These are phyloP conservation scores for Orbilia brochopaga DNA, from an alignment of 2,329 filamentous ascomycete species.

Conservation along the genomic window DNA sequence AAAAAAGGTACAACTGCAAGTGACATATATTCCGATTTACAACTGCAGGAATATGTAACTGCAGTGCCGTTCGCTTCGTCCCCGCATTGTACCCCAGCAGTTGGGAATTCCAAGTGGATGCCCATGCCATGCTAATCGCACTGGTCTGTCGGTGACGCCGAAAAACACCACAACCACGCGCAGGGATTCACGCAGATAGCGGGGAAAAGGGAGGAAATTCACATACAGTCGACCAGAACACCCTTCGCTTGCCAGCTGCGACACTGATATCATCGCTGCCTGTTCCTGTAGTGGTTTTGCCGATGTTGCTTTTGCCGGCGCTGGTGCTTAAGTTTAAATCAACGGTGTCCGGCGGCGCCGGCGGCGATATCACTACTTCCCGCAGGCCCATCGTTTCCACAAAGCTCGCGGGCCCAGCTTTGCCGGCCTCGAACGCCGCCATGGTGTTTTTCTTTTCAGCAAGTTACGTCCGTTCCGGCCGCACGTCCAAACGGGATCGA, in stretches of 20 bases:
- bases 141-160: conserved; percentile 45
- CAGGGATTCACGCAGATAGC: conserved; percentile 14
- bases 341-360: conserved; percentile 36
- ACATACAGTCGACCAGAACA: conserved; percentile 46
- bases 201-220: conserved; percentile 15
- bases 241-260: conserved; percentile 34
- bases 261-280: conserved; percentile 23
- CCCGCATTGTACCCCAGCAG: neutral
- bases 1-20: too few species aligned
- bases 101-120: neutral
- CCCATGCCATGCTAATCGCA: conserved; percentile 23
- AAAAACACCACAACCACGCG: conserved; percentile 42
- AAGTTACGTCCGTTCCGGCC: neutral
- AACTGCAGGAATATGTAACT: too few species aligned
- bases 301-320: conserved; percentile 10
- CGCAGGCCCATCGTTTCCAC: conserved; percentile 46
- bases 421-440: neutral
- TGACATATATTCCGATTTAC: too few species aligned
- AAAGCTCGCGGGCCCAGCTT: conserved; percentile 37
- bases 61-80: neutral
- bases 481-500: too few species aligned
- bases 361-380: conserved; percentile 45
- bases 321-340: too few species aligned
- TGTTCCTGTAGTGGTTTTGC: conserved; percentile 18
- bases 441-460: neutral